Evolutionary conservation across 1,284 basidiomycete species (phyloP).

Genomic region (Laetiporus sulphureus): DNA sequence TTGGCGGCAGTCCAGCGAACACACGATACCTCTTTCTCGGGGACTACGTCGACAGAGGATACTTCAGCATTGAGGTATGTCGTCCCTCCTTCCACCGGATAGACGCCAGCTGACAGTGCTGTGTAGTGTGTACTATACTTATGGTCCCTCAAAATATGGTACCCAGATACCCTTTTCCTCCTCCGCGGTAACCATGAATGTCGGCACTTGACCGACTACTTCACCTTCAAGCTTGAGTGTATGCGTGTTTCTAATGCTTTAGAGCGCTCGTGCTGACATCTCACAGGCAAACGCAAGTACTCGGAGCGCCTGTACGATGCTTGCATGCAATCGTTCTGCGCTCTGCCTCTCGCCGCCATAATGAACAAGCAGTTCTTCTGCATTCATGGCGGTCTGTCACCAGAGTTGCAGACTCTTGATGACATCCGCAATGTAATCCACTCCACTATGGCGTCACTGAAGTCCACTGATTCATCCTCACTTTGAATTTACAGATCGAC

Average conservation of each 20-base stretch:
- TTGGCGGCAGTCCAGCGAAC: conserved; percentile 89
- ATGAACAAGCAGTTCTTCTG: conserved; percentile 99
- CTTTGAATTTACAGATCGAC: conserved; percentile 56
- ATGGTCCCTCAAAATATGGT: conserved; percentile 91
- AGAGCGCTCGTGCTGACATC: conserved; percentile 1
- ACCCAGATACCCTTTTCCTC: conserved; percentile 85
- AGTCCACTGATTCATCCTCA: conserved; percentile 5
- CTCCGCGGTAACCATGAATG: conserved; percentile 98
- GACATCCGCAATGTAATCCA: conserved; percentile 66
- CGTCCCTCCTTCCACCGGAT: background rate
- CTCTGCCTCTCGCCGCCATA: conserved; percentile 85
- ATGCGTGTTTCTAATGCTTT: conserved; percentile 22
- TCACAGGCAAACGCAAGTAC: conserved; percentile 89
- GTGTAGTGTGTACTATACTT: conserved; percentile 86
- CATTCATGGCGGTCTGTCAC: conserved; percentile 90
- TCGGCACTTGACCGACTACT: conserved; percentile 92
- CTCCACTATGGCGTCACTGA: background rate
- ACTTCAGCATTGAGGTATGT: conserved; percentile 84
- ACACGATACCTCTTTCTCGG: conserved; percentile 92
- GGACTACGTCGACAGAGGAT: conserved; percentile 93
- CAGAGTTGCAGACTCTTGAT: conserved; percentile 87
- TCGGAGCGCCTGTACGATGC: conserved; percentile 87
- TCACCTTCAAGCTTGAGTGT: conserved; percentile 96
- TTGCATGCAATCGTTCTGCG: conserved; percentile 92
- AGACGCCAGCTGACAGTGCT: conserved; percentile 16